Evolutionary conservation across 306 rosid species (phyloP).

Genomic region (Acacia crassicarpa): DNA sequence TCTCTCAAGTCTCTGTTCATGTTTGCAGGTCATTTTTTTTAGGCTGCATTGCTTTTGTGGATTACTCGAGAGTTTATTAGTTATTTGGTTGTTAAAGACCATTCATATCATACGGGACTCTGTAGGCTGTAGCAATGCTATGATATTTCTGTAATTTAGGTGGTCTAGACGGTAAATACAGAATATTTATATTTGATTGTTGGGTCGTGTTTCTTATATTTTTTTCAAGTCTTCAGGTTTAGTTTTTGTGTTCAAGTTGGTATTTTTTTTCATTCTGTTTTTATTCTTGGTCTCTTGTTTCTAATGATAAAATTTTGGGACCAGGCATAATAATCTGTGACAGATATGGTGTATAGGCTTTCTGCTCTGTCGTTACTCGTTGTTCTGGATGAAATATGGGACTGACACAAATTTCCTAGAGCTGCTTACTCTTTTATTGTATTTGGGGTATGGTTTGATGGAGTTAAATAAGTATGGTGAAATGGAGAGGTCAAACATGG

Average conservation of each 20-base stretch:
- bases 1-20: background rate
- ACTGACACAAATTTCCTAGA: background rate
- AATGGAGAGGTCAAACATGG: background rate
- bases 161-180: background rate
- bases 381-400: background rate
- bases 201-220: background rate
- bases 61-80: background rate
- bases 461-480: background rate
- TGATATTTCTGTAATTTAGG: background rate
- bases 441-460: background rate
- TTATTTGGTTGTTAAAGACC: background rate
- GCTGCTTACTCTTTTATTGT: background rate
- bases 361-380: too few relatives aligned
- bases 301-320: background rate
- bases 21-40: background rate
- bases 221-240: background rate
- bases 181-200: background rate
- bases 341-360: background rate
- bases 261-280: background rate
- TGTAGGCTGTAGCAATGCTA: background rate
- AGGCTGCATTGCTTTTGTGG: constrained; percentile 22
- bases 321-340: too few relatives aligned
- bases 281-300: background rate
- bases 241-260: background rate
- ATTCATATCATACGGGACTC: background rate